phyloP scores from a whole-genome alignment of 768 basidiomycete species.

The Lentinula aciculospora region DNA sequence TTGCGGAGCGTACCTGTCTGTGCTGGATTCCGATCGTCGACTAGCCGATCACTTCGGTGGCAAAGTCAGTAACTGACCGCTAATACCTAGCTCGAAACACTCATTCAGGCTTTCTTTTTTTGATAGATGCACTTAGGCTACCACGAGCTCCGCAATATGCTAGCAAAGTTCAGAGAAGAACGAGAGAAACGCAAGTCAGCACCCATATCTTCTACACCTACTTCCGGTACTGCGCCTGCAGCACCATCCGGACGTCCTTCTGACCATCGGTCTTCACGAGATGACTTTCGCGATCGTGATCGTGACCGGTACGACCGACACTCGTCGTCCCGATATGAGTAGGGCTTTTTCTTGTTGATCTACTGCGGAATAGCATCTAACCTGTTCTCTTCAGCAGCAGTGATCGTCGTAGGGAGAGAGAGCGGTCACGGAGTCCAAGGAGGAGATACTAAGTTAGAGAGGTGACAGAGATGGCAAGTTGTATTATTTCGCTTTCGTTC shows the following conservation, averaged over 20 bases:
- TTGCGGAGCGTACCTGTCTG: conserved; percentile 98
- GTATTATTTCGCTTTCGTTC: conserved; percentile 26
- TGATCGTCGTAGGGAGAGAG: conserved; percentile 67
- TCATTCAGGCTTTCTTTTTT: conserved; percentile 17
- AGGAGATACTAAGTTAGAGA: conserved; percentile 33
- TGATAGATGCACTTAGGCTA: conserved; percentile 96
- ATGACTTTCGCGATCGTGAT: conserved; percentile 60
- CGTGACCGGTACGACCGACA: conserved; percentile 68
- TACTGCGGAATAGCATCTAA: conserved; percentile 19
- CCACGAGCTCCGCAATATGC: conserved; percentile 94
- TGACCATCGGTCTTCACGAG: conserved; percentile 55
- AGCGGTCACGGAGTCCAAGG: conserved; percentile 69
- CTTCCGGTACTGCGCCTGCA: conserved; percentile 24
- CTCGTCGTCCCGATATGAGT: conserved; percentile 67
- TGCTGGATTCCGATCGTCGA: conserved; percentile 96
- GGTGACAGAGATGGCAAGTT: conserved; percentile 11
- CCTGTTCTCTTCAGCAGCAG: conserved; percentile 22
- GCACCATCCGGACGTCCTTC: conserved; percentile 38
- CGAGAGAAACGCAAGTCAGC: conserved; percentile 74
- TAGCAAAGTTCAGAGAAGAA: conserved; percentile 85
- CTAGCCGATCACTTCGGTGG: conserved; percentile 99
- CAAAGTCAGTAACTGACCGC: conserved; percentile 57
- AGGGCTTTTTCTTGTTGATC: conserved; percentile 29
- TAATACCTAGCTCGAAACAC: conserved; percentile 1
- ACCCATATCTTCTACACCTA: conserved; percentile 34